Evolutionary conservation across 2,329 filamentous ascomycete genomes (phyloP).

Genomic region (Tolypocladium tropicale): DNA sequence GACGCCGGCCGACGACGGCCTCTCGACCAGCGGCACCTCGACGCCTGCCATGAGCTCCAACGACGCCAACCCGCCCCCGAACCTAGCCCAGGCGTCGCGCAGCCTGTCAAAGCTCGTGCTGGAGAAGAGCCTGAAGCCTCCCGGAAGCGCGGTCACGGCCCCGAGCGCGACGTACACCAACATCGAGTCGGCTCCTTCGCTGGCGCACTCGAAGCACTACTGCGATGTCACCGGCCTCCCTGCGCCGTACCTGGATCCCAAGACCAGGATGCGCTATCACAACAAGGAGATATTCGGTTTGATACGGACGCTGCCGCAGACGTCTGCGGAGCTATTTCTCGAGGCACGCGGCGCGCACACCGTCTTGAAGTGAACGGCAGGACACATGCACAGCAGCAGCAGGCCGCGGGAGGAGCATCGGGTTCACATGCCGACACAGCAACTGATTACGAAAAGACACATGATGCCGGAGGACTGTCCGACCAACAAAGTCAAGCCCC

Average conservation of each 20-base stretch:
- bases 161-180: conserved; percentile 87
- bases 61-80: conserved; percentile 41
- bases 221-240: conserved; percentile 92
- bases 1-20: conserved; percentile 48
- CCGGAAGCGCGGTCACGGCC: conserved; percentile 27
- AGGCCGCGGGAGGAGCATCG: not conserved
- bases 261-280: conserved; percentile 86
- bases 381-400: not conserved
- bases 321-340: conserved; percentile 77
- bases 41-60: conserved; percentile 37
- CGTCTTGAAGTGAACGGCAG: conserved; percentile 61
- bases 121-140: conserved; percentile 59
- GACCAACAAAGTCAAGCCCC: conserved; percentile 94
- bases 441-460: not conserved
- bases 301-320: conserved; percentile 70
- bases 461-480: conserved; percentile 39
- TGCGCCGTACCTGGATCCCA: conserved; percentile 89
- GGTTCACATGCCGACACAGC: not conserved
- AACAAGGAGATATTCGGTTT: conserved; percentile 84
- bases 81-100: conserved; percentile 81
- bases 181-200: conserved; percentile 85
- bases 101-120: conserved; percentile 80
- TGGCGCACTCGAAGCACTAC: conserved; percentile 78
- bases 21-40: conserved; percentile 47
- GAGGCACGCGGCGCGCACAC: conserved; percentile 88